Evolutionary conservation across 805 yeast genomes (phyloP).

Genomic region (Lipomyces starkeyi): DNA sequence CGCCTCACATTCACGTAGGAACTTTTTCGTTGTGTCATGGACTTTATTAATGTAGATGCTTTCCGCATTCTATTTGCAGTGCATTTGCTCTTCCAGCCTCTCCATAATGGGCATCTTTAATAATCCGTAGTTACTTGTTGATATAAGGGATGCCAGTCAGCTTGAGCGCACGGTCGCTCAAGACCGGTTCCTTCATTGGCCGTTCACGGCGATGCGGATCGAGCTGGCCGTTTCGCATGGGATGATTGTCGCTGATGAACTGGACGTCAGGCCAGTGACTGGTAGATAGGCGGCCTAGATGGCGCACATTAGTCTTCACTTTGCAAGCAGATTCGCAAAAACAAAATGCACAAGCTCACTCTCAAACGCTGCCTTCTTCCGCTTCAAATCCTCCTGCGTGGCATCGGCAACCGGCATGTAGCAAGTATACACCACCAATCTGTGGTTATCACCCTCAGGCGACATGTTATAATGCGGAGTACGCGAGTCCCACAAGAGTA

Average conservation of each 20-base stretch:
- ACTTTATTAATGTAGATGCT: too few species aligned
- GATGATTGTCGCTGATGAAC: slow-evolving; percentile 8
- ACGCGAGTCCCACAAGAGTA: slow-evolving; percentile 29
- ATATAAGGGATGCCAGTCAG: slow-evolving; percentile 28
- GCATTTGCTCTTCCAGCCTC: too few species aligned
- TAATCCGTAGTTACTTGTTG: neutral
- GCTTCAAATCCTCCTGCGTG: slow-evolving; percentile 25
- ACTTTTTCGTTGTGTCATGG: too few species aligned
- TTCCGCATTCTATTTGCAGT: too few species aligned
- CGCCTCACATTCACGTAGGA: too few species aligned
- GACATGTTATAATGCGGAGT: slow-evolving; percentile 23
- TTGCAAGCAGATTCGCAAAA: neutral
- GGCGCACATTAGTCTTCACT: neutral
- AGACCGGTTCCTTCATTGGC: slow-evolving; percentile 18
- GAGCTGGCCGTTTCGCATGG: slow-evolving; percentile 16
- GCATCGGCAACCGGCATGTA: slow-evolving; percentile 22
- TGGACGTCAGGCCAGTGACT: slow-evolving; percentile 28
- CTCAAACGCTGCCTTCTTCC: slow-evolving; percentile 24
- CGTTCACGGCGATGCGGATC: slow-evolving; percentile 12
- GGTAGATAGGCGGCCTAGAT: slow-evolving; percentile 12
- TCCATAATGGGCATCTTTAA: too few species aligned
- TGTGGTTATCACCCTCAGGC: slow-evolving; percentile 11
- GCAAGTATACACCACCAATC: slow-evolving; percentile 23
- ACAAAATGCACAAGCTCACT: neutral
- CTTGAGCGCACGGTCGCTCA: slow-evolving; percentile 23